Evolutionary conservation across 1,284 basidiomycete species (phyloP), one percentile per base, ranked within the genome.

Genomic region (Ceratobasidium sp.): DNA sequence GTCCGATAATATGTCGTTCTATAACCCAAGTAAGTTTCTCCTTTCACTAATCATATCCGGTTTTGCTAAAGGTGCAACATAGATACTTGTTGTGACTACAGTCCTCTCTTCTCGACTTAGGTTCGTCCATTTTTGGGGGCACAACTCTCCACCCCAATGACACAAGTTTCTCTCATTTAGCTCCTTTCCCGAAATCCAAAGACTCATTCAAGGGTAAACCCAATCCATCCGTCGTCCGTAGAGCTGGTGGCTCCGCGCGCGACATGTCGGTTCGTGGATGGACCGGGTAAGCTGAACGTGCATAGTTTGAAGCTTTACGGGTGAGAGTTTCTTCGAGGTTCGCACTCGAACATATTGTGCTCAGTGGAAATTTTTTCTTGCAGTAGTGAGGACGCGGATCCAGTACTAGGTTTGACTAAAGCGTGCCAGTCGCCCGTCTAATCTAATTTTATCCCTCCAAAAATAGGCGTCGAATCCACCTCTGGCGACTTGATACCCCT

Each of bases 251-350:
- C 66, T 5, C 22, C 66, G 4, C 36, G 54, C 9, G 66, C 66
- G 44, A 57, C 53, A 29, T 71, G 66, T 41, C 33, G 48, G 7
- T 71, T 71, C 31, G 66, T 29, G 22, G 53, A 71, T 14, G 53
- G 53, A 2, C 24, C 22, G 24, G 4, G 15, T 9, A 27, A 59
- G n/a, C 31, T 71, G 3, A 44, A 71, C 19, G 22, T 44, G 7
- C 22, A 44, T 17, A 24, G 45, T 1, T 41, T 71, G 14, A 71
- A 57, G n/a, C 41, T 71, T 15, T 71, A 57, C 41, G 19, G 53
- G 41, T 54, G 54, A 54, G 29, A 31, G 66, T 48, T 48, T n/a
- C 9, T 45, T 57, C n/a, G n/a, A n/a, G n/a, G n/a, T n/a, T n/a
- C n/a, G n/a, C n/a, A n/a, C n/a, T n/a, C n/a, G n/a, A n/a, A n/a